These are phyloP conservation scores for Trametes versicolor DNA, from an alignment of 1,284 basidiomycete genomes.

Conservation along the genomic window DNA sequence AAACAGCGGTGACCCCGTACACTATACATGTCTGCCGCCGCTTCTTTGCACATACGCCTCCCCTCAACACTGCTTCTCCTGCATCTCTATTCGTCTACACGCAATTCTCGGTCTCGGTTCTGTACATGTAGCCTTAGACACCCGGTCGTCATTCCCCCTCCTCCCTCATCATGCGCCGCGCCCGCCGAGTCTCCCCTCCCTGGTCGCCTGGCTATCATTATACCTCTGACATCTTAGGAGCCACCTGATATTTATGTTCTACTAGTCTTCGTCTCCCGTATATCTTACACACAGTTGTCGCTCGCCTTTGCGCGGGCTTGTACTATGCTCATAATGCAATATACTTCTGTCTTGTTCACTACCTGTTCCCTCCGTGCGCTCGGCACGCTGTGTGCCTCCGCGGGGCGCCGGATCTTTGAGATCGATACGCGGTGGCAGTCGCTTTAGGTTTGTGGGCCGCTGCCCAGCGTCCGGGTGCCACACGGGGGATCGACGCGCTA, in stretches of 20 bases:
- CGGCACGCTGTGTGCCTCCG: background rate
- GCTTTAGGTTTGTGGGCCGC: slow-evolving; percentile 9
- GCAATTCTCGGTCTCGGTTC: slow-evolving; percentile 2
- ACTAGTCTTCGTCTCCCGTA: slow-evolving; percentile 11
- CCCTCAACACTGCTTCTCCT: background rate
- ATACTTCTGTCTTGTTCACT: background rate
- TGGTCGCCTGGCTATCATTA: slow-evolving; percentile 23
- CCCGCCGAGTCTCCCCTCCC: slow-evolving; percentile 5
- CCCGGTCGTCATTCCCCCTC: background rate
- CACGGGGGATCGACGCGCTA: slow-evolving; percentile 9
- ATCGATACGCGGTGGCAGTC: slow-evolving; percentile 1
- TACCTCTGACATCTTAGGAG: slow-evolving; percentile 18
- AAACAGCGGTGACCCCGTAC: slow-evolving; percentile 4
- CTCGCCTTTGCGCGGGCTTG: slow-evolving; percentile 13
- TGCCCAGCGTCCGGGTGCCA: background rate
- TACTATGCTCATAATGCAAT: slow-evolving; percentile 19
- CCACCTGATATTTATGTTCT: slow-evolving; percentile 18
- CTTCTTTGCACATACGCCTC: background rate
- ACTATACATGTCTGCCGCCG: background rate
- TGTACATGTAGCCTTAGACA: slow-evolving; percentile 36
- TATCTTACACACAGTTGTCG: slow-evolving; percentile 16
- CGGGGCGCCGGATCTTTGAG: background rate
- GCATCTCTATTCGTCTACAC: slow-evolving; percentile 3
- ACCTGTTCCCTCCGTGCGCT: background rate
- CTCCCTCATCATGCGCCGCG: slow-evolving; percentile 1